A percentile compares a stretch with the other conserved stretches of the same genome.
Evolutionary conservation across 768 basidiomycete species (phyloP).

Genomic region (Suillus americanus): DNA sequence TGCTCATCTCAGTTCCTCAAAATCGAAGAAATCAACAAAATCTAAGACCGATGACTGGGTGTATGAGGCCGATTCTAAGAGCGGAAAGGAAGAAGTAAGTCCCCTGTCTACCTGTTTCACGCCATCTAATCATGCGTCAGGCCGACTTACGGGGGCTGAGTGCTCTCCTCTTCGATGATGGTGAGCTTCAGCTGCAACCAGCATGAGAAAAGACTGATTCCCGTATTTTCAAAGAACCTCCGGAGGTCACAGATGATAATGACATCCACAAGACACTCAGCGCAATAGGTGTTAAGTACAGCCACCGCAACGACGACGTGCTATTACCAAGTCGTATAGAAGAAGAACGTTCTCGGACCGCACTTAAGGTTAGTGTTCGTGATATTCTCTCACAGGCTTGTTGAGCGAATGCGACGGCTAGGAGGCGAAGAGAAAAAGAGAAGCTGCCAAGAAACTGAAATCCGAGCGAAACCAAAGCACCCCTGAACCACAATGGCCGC

Average conservation of each 20-base stretch:
- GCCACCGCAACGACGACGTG: conserved; percentile 72
- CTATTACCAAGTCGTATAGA: conserved; percentile 69
- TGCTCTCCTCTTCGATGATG: conserved; percentile 69
- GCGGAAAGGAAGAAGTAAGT: conserved; percentile 37
- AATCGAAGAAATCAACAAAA: conserved; percentile 33
- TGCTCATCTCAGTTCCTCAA: conserved; percentile 57
- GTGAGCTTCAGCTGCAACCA: conserved; percentile 32
- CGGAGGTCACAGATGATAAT: conserved; percentile 42
- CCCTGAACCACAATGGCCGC: conserved; percentile 58
- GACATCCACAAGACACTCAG: conserved; percentile 57
- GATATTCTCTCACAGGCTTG: conserved; percentile 3
- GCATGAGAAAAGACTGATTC: neutral
- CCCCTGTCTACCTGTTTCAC: neutral
- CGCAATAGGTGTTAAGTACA: conserved; percentile 66
- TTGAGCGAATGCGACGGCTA: conserved; percentile 5
- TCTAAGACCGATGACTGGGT: conserved; percentile 40
- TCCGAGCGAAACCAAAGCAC: conserved; percentile 4
- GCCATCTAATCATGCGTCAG: conserved; percentile 28
- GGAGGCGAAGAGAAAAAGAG: conserved; percentile 28
- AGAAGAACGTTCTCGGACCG: conserved; percentile 56
- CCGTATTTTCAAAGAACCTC: conserved; percentile 33
- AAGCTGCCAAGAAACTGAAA: conserved; percentile 23
- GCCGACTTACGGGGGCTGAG: conserved; percentile 59
- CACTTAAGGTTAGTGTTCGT: conserved; percentile 42
- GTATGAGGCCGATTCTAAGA: conserved; percentile 45